Evolutionary conservation across 108 stramenopile species (phyloP).

Genomic region (Schizochytrium sp.): DNA sequence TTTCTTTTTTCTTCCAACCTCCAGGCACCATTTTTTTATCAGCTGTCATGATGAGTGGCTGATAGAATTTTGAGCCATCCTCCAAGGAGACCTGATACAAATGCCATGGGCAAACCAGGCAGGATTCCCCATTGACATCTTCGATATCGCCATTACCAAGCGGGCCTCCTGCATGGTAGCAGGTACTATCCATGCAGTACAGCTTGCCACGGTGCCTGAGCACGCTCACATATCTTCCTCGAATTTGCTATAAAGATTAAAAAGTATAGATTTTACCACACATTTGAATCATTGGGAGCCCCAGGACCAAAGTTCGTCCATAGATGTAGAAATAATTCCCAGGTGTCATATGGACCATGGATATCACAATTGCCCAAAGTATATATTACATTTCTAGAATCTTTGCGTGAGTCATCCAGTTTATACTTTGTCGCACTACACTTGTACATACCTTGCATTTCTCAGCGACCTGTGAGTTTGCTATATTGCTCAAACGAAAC

Average conservation of each 20-base stretch:
- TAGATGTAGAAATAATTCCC: not conserved
- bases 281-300: not conserved
- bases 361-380: not conserved
- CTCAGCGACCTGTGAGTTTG: not conserved
- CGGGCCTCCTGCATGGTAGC: conserved; percentile 46
- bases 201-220: conserved; percentile 46
- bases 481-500: not conserved
- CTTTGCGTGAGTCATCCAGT: too few relatives aligned
- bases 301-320: not conserved
- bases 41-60: conserved; percentile 23
- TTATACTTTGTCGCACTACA: too few relatives aligned
- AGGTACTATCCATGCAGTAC: conserved; percentile 53
- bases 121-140: conserved; percentile 47
- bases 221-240: conserved; percentile 23
- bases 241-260: not conserved
- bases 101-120: conserved; percentile 43
- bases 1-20: conserved; percentile 29
- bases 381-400: too few relatives aligned
- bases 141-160: conserved; percentile 50
- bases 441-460: not conserved
- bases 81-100: conserved; percentile 40
- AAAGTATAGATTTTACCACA: not conserved
- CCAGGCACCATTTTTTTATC: conserved; percentile 23
- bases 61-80: conserved; percentile 29
- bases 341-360: not conserved